These are phyloP conservation scores for Chionographis japonica DNA, from an alignment of 106 monocot species.

Conservation along the genomic window DNA sequence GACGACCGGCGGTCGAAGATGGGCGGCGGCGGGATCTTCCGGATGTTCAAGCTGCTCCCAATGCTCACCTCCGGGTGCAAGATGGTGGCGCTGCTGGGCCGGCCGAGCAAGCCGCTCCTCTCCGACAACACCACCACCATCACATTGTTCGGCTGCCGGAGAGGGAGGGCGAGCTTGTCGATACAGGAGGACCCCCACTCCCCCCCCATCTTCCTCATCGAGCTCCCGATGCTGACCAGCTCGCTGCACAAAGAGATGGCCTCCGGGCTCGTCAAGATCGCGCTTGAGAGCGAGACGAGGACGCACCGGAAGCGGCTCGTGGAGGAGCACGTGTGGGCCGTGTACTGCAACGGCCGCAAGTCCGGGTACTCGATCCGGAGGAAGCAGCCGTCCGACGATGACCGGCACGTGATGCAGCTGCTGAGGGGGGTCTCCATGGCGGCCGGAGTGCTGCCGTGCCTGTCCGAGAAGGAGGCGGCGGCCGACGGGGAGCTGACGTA, in stretches of 20 bases:
- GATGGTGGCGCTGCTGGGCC: conserved; percentile 50
- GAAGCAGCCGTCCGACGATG: conserved; percentile 47
- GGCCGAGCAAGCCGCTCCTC: conserved; percentile 37
- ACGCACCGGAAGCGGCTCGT: conserved; percentile 43
- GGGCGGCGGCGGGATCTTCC: conserved; percentile 25
- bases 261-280: conserved; percentile 49
- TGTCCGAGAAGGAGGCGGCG: conserved; percentile 18
- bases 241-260: conserved; percentile 61
- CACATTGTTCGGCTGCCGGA: conserved; percentile 56
- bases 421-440: conserved; percentile 77
- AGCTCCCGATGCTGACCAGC: conserved; percentile 61
- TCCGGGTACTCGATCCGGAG: conserved; percentile 57
- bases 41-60: conserved; percentile 70
- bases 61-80: conserved; percentile 75
- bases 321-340: conserved; percentile 71
- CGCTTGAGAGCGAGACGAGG: conserved; percentile 65
- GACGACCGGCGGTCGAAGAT: background rate
- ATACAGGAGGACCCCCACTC: conserved; percentile 62
- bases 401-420: conserved; percentile 59
- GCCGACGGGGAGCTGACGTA: conserved; percentile 54
- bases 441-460: conserved; percentile 60
- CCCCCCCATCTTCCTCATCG: conserved; percentile 64
- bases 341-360: conserved; percentile 74
- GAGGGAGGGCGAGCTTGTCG: conserved; percentile 40
- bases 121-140: conserved; percentile 51